Evolutionary conservation across 495 filamentous ascomycete species (phyloP), one percentile per base, ranked within the genome.

Genomic region (Cercophora samala): DNA sequence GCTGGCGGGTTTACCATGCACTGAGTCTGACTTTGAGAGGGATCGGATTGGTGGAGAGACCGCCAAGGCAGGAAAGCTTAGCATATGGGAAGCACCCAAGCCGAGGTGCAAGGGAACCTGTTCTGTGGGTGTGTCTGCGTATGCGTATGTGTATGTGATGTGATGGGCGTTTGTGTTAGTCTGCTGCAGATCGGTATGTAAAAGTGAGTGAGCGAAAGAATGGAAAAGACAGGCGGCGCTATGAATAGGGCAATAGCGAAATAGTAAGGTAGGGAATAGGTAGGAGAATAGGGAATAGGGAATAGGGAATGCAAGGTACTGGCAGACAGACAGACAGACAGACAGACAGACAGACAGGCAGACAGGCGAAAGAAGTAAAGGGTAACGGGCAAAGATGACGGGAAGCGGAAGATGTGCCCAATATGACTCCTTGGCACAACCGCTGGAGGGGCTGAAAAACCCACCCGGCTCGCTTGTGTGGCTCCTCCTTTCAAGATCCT

Each of bases 401-500:
- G 64, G 64, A 69, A 60, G 29, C 54, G 68, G 64, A 69, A 66
- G 68, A 32, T 65, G 67, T 69, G 63, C 67, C 66, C 60, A 69
- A 55, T 65, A 64, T 64, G 46, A 11, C 25, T 29, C 21, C 29
- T 25, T 37, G 13, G 23, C 1, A 24, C 66, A 37, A 63, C 64
- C 29, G 67, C 63, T 66, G 67, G 67, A 65, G 68, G 70, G 66
- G 70, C 65, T 68, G 63, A 68, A 67, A 65, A 63, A 63, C 21
- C 52, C 64, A 64, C 71, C 64, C 51, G 53, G 56, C 42, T 46
- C 55, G 60, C 51, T 23, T n/a, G 60, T 8, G 4, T 29, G 26
- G 26, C 4, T 24, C 29, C 60, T 37, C 54, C 25, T 3, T 19
- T 11, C 29, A 29, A n/a, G n/a, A n/a, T n/a, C n/a, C n/a, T n/a